Percentiles rank a stretch among this genome's conserved stretches.
Conservation (phyloP, 768 basidiomycete genomes). For the Mycena sanguinolenta region DNA sequence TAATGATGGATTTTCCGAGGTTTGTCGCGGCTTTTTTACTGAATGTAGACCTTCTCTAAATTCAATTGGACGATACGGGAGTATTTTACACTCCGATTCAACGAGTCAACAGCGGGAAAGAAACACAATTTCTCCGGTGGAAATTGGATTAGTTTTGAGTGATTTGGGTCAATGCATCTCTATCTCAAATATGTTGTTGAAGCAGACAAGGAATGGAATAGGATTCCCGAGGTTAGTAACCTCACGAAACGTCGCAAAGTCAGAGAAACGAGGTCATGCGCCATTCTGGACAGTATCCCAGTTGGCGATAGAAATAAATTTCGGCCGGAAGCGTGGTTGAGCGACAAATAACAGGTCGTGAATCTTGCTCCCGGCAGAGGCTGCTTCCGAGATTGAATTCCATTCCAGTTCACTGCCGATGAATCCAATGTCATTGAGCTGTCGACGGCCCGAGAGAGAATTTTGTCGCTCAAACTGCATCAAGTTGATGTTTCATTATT, state of each 20-base stretch:
- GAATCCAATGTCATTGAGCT: background rate
- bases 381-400: background rate
- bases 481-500: background rate
- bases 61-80: too few species aligned
- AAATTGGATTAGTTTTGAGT: too few species aligned
- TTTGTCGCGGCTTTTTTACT: too few species aligned
- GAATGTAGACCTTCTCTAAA: too few species aligned
- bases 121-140: too few species aligned
- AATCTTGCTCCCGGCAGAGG: background rate
- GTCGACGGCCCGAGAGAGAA: background rate
- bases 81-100: too few species aligned
- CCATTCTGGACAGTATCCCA: background rate
- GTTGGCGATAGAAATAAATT: background rate
- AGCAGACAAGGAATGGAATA: slow-evolving; percentile 10
- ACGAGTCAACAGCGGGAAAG: too few species aligned
- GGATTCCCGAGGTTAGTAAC: background rate
- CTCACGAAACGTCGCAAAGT: background rate
- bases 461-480: background rate
- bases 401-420: background rate
- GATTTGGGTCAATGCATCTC: too few species aligned
- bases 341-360: background rate
- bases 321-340: background rate
- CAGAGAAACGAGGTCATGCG: background rate
- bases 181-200: too few species aligned
- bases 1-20: too few species aligned